phyloP scores from a whole-genome alignment of 2,329 filamentous ascomycete genomes.

The Rosellinia necatrix region DNA sequence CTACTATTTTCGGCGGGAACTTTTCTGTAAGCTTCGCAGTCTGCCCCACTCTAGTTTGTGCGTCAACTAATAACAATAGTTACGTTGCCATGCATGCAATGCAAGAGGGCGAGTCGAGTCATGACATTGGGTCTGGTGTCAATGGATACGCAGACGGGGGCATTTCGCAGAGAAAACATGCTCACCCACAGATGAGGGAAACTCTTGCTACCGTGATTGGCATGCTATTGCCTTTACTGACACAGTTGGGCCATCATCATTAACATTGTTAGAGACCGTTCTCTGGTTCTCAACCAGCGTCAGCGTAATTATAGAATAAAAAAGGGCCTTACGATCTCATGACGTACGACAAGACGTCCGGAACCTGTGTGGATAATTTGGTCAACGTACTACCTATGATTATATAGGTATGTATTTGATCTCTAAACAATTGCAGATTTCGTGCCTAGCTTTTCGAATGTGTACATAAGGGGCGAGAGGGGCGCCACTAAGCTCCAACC shows the following conservation, averaged over 20 bases:
- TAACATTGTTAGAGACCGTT: conserved; percentile 31
- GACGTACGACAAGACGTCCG: conserved; percentile 20
- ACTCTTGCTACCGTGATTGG: conserved; percentile 73
- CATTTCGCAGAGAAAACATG: conserved; percentile 53
- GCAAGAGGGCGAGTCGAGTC: conserved; percentile 71
- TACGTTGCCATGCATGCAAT: conserved; percentile 99
- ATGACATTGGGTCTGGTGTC: conserved; percentile 53
- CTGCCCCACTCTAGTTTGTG: not conserved
- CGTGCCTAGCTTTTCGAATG: too few species aligned
- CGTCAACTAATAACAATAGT: conserved; percentile 48
- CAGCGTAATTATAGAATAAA: conserved; percentile 21
- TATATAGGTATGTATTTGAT: conserved; percentile 19
- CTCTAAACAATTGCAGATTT: conserved; percentile 4
- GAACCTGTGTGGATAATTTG: conserved; percentile 5
- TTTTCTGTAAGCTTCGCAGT: conserved; percentile 72
- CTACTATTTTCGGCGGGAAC: conserved; percentile 95
- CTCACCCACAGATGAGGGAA: conserved; percentile 67
- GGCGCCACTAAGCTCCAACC: not conserved
- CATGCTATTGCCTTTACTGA: conserved; percentile 78
- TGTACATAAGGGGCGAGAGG: conserved; percentile 16
- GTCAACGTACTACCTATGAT: conserved; percentile 14
- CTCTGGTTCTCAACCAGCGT: conserved; percentile 24
- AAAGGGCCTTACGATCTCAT: conserved; percentile 22
- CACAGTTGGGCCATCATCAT: conserved; percentile 78
- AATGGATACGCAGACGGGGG: conserved; percentile 61